phyloP scores from a whole-genome alignment of 2,329 filamentous ascomycete species.

The Diaporthe citri region DNA sequence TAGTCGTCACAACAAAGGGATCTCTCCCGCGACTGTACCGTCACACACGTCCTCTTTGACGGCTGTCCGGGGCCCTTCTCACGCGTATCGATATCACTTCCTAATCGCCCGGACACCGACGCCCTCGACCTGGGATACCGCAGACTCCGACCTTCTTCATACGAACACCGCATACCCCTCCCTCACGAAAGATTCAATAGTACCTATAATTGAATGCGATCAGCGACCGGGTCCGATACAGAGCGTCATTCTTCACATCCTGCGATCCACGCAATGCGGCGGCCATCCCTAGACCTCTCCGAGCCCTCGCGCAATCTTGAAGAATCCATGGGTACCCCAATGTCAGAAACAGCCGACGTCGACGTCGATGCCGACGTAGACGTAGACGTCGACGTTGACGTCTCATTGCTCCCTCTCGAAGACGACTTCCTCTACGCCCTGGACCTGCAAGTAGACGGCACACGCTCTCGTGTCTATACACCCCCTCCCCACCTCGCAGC shows the following conservation, averaged over 20 bases:
- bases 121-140: not conserved
- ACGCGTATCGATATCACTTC: slow-evolving; percentile 4
- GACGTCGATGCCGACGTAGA: slow-evolving; percentile 40
- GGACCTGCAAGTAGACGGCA: slow-evolving; percentile 34
- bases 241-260: slow-evolving; percentile 46
- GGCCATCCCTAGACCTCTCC: slow-evolving; percentile 47
- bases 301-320: slow-evolving; percentile 49
- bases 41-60: not conserved
- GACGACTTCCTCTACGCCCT: slow-evolving; percentile 39
- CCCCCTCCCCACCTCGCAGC: slow-evolving; percentile 83
- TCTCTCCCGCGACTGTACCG: slow-evolving; percentile 15
- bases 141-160: not conserved
- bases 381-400: slow-evolving; percentile 38
- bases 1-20: slow-evolving; percentile 7
- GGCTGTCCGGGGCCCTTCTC: slow-evolving; percentile 17
- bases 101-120: slow-evolving; percentile 13
- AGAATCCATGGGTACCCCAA: slow-evolving; percentile 46
- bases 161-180: not conserved
- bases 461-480: slow-evolving; percentile 59
- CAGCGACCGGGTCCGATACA: not conserved
- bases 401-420: slow-evolving; percentile 27
- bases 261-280: slow-evolving; percentile 52
- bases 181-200: not conserved
- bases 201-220: slow-evolving; percentile 1
- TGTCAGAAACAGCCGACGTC: slow-evolving; percentile 42